Evolutionary conservation across 108 stramenopile species (phyloP).

Genomic region (Skeletonema tropicum): DNA sequence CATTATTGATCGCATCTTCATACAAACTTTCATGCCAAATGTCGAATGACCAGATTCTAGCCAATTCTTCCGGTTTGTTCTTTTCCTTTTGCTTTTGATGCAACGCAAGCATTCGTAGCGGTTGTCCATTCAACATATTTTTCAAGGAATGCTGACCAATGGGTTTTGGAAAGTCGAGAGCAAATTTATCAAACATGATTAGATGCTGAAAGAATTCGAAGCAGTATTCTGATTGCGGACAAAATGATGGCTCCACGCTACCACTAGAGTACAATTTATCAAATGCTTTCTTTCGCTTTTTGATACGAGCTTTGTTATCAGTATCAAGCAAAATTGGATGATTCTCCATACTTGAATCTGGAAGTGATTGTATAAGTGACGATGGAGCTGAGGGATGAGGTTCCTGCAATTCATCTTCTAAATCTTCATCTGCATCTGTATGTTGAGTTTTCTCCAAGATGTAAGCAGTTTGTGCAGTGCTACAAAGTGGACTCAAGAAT

Average conservation of each 20-base stretch:
- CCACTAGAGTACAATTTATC: conserved; percentile 52
- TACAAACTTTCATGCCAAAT: conserved; percentile 67
- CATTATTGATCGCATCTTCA: neutral
- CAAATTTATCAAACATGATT: conserved; percentile 72
- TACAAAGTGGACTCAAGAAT: conserved; percentile 69
- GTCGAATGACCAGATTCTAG: conserved; percentile 75
- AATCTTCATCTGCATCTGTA: conserved; percentile 14
- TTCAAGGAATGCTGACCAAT: conserved; percentile 59
- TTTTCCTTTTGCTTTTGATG: conserved; percentile 25
- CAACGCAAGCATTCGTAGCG: conserved; percentile 68
- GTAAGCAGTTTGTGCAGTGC: conserved; percentile 65
- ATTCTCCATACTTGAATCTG: conserved; percentile 20
- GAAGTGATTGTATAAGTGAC: conserved; percentile 44
- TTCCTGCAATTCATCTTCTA: conserved; percentile 19
- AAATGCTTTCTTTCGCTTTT: conserved; percentile 70
- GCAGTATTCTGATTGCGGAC: conserved; percentile 65
- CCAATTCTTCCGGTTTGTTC: conserved; percentile 13
- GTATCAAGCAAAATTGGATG: conserved; percentile 22
- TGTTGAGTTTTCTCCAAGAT: neutral
- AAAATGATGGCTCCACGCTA: conserved; percentile 43
- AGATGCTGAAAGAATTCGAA: conserved; percentile 88
- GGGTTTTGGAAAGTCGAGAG: conserved; percentile 65
- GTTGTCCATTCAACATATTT: conserved; percentile 69
- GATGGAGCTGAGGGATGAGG: conserved; percentile 23
- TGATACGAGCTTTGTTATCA: conserved; percentile 44